These are phyloP conservation scores for Lepiota venenata DNA, from an alignment of 768 basidiomycete species.

Conservation along the genomic window DNA sequence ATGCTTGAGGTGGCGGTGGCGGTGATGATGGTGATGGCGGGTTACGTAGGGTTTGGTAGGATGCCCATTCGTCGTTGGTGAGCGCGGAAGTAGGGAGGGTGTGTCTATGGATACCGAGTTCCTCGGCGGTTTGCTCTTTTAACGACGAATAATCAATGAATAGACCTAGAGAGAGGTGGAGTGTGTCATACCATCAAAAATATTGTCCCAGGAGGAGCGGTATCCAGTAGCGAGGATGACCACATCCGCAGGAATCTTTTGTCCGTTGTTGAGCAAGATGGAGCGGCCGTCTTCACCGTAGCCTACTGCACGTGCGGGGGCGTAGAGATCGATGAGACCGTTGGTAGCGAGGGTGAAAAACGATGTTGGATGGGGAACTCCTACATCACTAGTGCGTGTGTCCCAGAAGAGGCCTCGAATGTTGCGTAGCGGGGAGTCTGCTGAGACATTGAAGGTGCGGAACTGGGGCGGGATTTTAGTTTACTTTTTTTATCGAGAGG, in stretches of 20 bases:
- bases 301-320: slow-evolving; percentile 37
- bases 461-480: slow-evolving; percentile 14
- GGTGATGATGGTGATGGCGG: not conserved
- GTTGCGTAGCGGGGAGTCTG: slow-evolving; percentile 48
- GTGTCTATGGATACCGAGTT: slow-evolving; percentile 46
- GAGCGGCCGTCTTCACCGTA: slow-evolving; percentile 34
- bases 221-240: slow-evolving; percentile 61
- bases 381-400: slow-evolving; percentile 47
- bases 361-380: slow-evolving; percentile 37
- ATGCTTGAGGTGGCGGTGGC: not conserved
- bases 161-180: too few species aligned
- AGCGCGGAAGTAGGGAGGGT: slow-evolving; percentile 17
- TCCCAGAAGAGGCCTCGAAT: slow-evolving; percentile 34
- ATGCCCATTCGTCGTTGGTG: not conserved
- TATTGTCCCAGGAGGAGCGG: slow-evolving; percentile 49
- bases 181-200: slow-evolving; percentile 32
- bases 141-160: too few species aligned
- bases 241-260: slow-evolving; percentile 36
- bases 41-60: not conserved
- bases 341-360: slow-evolving; percentile 47
- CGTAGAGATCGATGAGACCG: slow-evolving; percentile 46
- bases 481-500: slow-evolving; percentile 9
- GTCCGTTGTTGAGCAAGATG: slow-evolving; percentile 40
- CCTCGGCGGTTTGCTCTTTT: slow-evolving; percentile 46
- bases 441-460: slow-evolving; percentile 29